phyloP scores from a whole-genome alignment of 805 yeast genomes.

The Ogataea trehalophila region DNA sequence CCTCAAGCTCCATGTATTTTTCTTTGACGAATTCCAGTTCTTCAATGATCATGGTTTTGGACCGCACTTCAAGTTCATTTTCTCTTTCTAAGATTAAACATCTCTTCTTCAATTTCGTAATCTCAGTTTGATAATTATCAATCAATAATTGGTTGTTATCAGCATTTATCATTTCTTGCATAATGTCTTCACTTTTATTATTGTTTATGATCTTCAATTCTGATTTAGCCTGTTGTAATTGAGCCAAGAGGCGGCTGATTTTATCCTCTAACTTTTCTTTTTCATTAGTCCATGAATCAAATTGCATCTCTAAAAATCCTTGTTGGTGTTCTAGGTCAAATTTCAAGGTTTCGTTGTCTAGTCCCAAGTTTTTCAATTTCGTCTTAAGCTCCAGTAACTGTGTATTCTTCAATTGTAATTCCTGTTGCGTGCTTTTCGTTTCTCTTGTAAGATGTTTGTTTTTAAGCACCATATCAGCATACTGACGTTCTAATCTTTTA shows the following conservation, averaged over 20 bases:
- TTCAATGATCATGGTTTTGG: slow-evolving; percentile 48
- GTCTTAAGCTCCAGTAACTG: slow-evolving; percentile 20
- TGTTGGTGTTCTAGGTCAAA: slow-evolving; percentile 18
- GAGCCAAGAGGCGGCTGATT: neutral
- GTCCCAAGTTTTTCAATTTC: slow-evolving; percentile 25
- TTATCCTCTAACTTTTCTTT: neutral
- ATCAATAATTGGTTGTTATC: neutral
- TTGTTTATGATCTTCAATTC: too few relatives aligned
- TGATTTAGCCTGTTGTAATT: too few relatives aligned
- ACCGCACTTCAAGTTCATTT: slow-evolving; percentile 47
- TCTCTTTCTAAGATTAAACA: slow-evolving; percentile 41
- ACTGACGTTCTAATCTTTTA: slow-evolving; percentile 24
- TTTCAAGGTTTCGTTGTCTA: slow-evolving; percentile 21
- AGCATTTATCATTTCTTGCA: neutral
- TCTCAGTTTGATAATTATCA: slow-evolving; percentile 13
- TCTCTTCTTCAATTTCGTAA: slow-evolving; percentile 23
- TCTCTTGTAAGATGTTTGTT: slow-evolving; percentile 30
- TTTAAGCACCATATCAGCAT: slow-evolving; percentile 26
- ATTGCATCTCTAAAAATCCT: neutral
- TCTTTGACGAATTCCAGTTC: slow-evolving; percentile 47
- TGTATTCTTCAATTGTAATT: slow-evolving; percentile 26
- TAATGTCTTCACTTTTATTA: too few relatives aligned
- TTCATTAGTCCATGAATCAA: neutral
- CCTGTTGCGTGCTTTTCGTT: slow-evolving; percentile 32
- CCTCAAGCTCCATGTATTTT: slow-evolving; percentile 28